Base-by-base conservation (phyloP, 2,329 filamentous ascomycete species). In the Claviceps paspali region DNA sequence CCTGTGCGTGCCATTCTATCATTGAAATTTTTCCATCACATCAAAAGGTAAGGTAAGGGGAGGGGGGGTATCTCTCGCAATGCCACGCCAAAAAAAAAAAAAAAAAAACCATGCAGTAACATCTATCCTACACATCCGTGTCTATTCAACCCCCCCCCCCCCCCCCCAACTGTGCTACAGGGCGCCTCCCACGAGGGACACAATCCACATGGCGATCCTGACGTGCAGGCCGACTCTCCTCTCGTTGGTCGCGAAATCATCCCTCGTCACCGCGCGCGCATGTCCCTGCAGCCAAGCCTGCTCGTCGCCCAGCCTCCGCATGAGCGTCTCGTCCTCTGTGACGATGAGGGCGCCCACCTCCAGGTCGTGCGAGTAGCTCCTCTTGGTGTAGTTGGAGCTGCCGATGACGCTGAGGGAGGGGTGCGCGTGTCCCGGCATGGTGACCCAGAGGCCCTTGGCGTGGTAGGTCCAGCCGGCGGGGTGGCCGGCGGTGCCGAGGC, bases 381-480 rank as follows among this genome's bases (percentile, higher is more conserved):
- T 70, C 56, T 91, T 87, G 0, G 91, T 98, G 58, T 96, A 98
- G 54, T 98, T 98, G 8, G 82, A 91, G 53, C 83, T 92, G 1
- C 91, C 91, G 1, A 98, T 73, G 14, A 96, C 67, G 23, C 79
- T 92, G 38, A 96, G 67, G 33, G 79, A 78, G 0, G 86, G 86
- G 28, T 76, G 62, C 26, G 65, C 56, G 33, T 79, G 71, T 2
- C 67, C 64, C 0, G 80, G 73, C 38, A 88, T 65, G 0, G 82
- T 84, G 19, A 95, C 68, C 88, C 88, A 96, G 2, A 96, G 66
- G 0, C 91, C 91, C 59, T 98, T 98, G 33, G 91, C 91, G 51
- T 98, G 91, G 57, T 98, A 98, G 0, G 88, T 95, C 91, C 92
- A 98, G 1, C 85, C 88, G 1, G 67, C 83, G 0, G 82, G 76